phyloP scores from a whole-genome alignment of 2,329 filamentous ascomycete genomes.

The Chaetomium sp. region DNA sequence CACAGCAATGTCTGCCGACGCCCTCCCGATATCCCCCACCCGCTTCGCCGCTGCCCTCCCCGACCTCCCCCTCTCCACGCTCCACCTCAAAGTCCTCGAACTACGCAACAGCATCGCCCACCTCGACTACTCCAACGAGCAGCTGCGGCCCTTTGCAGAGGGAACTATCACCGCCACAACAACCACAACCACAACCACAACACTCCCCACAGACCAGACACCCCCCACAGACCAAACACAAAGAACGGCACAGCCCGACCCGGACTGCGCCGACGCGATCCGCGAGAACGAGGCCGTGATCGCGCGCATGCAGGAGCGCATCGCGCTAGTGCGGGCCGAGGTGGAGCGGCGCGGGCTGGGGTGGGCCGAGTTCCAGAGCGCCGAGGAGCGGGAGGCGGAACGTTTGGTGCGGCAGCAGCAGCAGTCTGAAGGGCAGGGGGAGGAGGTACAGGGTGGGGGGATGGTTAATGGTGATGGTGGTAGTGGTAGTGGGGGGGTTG shows the following conservation, averaged over 20 bases:
- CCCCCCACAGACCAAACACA: conserved; percentile 34
- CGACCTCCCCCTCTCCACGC: conserved; percentile 65
- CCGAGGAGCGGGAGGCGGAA: conserved; percentile 47
- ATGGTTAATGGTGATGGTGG: neutral
- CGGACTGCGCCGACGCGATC: conserved; percentile 74
- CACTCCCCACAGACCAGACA: conserved; percentile 1
- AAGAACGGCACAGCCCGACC: conserved; percentile 51
- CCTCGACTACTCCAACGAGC: conserved; percentile 71
- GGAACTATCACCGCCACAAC: conserved; percentile 44
- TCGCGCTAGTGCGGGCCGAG: conserved; percentile 65
- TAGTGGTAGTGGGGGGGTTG: neutral
- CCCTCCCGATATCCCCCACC: conserved; percentile 61
- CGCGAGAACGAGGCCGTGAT: conserved; percentile 71
- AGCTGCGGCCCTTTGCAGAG: conserved; percentile 69
- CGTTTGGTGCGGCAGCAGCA: conserved; percentile 24
- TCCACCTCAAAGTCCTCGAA: conserved; percentile 75
- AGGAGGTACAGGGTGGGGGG: neutral
- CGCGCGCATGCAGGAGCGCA: conserved; percentile 65
- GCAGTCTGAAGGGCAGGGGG: neutral
- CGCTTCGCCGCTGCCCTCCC: conserved; percentile 69
- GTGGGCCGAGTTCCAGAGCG: conserved; percentile 60
- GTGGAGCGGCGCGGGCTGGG: conserved; percentile 59
- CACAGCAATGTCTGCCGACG: conserved; percentile 60
- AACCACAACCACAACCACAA: conserved; percentile 22
- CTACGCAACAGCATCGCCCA: conserved; percentile 74